A percentile compares a stretch with the other conserved stretches of the same genome.
These are phyloP conservation scores for Picochlorum costavermella DNA, from an alignment of 139 green algal species.

Conservation along the genomic window DNA sequence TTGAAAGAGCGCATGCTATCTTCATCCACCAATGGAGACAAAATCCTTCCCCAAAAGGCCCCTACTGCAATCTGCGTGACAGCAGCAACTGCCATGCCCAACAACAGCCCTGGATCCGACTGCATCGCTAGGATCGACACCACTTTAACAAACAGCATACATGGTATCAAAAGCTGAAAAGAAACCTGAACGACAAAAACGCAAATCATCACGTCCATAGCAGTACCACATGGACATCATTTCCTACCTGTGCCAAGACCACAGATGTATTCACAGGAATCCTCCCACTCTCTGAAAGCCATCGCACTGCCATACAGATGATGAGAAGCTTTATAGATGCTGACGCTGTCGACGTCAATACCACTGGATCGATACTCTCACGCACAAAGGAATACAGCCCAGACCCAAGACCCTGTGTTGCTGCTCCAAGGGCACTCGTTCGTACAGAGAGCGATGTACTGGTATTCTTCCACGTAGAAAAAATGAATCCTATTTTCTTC, in stretches of 20 bases:
- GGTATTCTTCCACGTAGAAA: no score
- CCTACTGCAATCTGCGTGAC: constrained; percentile 22
- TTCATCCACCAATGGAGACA: constrained; percentile 17
- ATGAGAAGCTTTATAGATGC: constrained; percentile 43
- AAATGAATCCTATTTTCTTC: no score
- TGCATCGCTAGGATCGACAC: constrained; percentile 28
- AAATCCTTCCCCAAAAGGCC: constrained; percentile 10
- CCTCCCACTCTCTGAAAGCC: constrained; percentile 23
- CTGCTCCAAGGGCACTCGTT: no score
- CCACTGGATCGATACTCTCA: constrained; percentile 14
- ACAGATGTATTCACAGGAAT: constrained; percentile 41
- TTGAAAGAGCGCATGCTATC: constrained; percentile 1
- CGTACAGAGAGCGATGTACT: no score
- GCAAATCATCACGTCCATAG: neutral
- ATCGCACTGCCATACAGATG: constrained; percentile 34
- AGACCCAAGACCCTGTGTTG: neutral
- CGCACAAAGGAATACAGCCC: neutral
- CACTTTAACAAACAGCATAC: constrained; percentile 54
- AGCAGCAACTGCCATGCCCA: constrained; percentile 10
- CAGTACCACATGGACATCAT: no score
- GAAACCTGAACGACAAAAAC: constrained; percentile 30
- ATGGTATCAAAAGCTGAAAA: constrained; percentile 50
- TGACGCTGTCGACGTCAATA: constrained; percentile 24
- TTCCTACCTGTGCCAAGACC: constrained; percentile 45
- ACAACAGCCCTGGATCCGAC: constrained; percentile 17